Conservation (phyloP, 257 asterid species). For the Paraleonurus japonicus region DNA sequence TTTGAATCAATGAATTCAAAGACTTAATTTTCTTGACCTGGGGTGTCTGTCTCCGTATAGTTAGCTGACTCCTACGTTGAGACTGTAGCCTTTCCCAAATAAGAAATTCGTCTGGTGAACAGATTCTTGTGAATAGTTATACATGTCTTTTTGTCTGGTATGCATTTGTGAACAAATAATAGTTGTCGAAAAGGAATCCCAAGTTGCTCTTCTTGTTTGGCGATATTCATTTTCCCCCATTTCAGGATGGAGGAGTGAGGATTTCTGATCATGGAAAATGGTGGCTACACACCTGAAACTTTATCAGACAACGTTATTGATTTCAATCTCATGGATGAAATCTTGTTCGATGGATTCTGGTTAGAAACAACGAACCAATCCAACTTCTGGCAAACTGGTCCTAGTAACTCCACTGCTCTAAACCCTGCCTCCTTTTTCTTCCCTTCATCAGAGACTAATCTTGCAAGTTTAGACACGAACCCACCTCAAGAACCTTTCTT, state of each 20-base stretch:
- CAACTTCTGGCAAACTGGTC: slow-evolving; percentile 52
- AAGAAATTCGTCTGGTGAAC: background rate
- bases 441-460: slow-evolving; percentile 30
- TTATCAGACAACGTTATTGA: slow-evolving; percentile 39
- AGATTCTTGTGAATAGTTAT: background rate
- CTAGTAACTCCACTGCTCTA: slow-evolving; percentile 27
- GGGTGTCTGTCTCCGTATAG: background rate
- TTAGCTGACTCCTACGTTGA: background rate
- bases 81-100: background rate
- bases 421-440: slow-evolving; percentile 30
- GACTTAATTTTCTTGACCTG: background rate
- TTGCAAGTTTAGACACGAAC: slow-evolving; percentile 17
- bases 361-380: slow-evolving; percentile 60
- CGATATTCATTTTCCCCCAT: slow-evolving; percentile 31
- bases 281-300: slow-evolving; percentile 38
- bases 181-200: too few relatives aligned
- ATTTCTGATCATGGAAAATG: slow-evolving; percentile 61
- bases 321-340: slow-evolving; percentile 58
- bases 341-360: slow-evolving; percentile 81
- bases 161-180: slow-evolving; percentile 31
- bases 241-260: slow-evolving; percentile 30
- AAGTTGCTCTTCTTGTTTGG: too few relatives aligned
- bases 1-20: background rate
- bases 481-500: slow-evolving; percentile 30
- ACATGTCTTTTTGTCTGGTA: slow-evolving; percentile 31